Conservation (phyloP, 495 filamentous ascomycete species). For the Collariella sp. region DNA sequence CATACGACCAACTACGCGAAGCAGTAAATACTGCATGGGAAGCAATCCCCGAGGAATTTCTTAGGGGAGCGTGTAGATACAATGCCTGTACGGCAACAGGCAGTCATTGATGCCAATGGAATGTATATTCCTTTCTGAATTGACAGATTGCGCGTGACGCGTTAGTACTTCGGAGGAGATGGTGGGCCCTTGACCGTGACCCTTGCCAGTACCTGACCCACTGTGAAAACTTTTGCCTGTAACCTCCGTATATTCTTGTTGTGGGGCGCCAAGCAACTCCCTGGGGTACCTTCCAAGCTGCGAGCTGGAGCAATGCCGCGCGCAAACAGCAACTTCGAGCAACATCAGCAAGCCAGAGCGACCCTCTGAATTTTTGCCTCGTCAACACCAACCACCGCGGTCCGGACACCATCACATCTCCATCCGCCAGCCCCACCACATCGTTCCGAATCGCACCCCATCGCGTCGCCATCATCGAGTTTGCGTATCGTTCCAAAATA, state of each 20-base stretch:
- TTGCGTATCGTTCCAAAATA: slow-evolving; percentile 5
- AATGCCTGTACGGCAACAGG: no score
- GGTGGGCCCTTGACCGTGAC: no score
- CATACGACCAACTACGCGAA: no score
- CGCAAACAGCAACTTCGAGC: slow-evolving; percentile 21
- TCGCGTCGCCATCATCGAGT: slow-evolving; percentile 16
- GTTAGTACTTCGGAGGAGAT: no score
- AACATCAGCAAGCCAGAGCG: slow-evolving; percentile 19
- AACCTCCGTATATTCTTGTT: slow-evolving; percentile 6
- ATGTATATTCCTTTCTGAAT: no score
- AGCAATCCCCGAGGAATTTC: no score
- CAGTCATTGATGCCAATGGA: no score
- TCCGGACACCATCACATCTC: slow-evolving; percentile 12
- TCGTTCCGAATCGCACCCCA: slow-evolving; percentile 2
- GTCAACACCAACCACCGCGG: slow-evolving; percentile 28
- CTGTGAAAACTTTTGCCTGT: no score
- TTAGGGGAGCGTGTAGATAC: no score
- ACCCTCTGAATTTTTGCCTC: slow-evolving; percentile 29
- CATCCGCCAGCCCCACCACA: slow-evolving; percentile 14
- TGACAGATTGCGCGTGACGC: no score
- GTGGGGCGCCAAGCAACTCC: slow-evolving; percentile 8
- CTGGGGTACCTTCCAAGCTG: slow-evolving; percentile 7
- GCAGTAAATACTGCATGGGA: no score
- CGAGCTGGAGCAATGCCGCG: slow-evolving; percentile 8
- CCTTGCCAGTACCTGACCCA: no score